Evolutionary conservation across 2,329 filamentous ascomycete species (phyloP), one percentile per base, ranked within the genome.

Genomic region (Calonectria henricotiae): DNA sequence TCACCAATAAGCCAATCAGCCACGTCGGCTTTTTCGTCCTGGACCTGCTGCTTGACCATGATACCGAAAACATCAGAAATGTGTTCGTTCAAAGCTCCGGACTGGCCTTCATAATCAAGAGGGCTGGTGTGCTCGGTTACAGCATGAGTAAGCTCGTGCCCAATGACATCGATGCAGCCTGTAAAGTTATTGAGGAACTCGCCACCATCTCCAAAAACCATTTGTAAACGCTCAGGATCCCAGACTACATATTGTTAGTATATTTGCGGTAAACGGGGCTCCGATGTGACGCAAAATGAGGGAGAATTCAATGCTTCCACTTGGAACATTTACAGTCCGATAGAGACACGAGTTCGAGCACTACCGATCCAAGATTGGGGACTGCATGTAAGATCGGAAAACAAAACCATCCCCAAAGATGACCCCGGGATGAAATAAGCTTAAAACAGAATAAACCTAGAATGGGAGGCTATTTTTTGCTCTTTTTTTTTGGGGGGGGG

Each of bases 1-100:
- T 89, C 86, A 37, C 87, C 88, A 60, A 89, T 85, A 3, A 89
- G 80, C 88, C 88, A 89, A 76, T 89, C 86, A 3, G 87, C 86
- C 9, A 83, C 79, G 4, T 81, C 81, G 1, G 85, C 81, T 11
- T 80, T 83, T 73, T 86, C 83, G 25, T 86, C 71, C 64, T 87
- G 81, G 9, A 83, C 82, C 73, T 83, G 84, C 78, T 90, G 88
- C 81, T 89, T 88, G 69, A 87, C 80, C 86, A 90, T 89, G 78
- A 87, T 85, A 68, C 87, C 88, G 73, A 89, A 89, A 1, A 86
- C 85, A 72, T 90, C 88, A 0, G 88, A 86, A 37, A 89, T 74
- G 72, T 88, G 86, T 78, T 90, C 88, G 69, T 90, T 90, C 44
- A 90, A 80, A 15, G 88, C 88, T 20, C 88, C 88, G 15, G 85